Evolutionary conservation across 169 alveolate species (phyloP).

Genomic region (Eimeria maxima): DNA sequence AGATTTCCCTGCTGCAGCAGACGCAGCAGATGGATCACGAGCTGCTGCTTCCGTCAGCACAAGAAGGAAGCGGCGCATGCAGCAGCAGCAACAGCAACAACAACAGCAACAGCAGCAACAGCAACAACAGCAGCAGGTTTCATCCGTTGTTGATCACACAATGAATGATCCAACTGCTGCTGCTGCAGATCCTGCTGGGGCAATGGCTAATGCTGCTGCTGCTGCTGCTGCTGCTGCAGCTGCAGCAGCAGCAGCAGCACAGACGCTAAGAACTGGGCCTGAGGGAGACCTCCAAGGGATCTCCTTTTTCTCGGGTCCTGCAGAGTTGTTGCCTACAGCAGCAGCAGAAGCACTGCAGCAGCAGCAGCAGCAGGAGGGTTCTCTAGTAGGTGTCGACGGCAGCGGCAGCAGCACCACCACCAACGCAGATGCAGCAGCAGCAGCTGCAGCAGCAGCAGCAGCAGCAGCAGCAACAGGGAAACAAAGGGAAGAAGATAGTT

Average conservation of each 20-base stretch:
- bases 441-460: too few species aligned
- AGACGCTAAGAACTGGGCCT: background rate
- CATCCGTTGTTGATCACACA: too few species aligned
- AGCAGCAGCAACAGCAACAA: too few species aligned
- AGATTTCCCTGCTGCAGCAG: conserved; percentile 16
- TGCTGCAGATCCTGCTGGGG: background rate
- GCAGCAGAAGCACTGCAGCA: conserved; percentile 15
- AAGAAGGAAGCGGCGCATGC: background rate
- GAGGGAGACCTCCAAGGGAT: background rate
- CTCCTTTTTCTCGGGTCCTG: background rate
- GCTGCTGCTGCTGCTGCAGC: conserved; percentile 30
- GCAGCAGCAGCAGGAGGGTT: too few species aligned
- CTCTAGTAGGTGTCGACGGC: too few species aligned
- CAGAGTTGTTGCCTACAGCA: conserved; percentile 51
- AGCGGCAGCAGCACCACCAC: too few species aligned
- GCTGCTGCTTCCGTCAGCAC: background rate
- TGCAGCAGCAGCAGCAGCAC: conserved; percentile 6
- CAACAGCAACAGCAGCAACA: too few species aligned
- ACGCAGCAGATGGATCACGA: background rate
- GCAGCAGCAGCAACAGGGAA: conserved; percentile 8
- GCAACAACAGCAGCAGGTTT: too few species aligned
- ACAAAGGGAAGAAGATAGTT: conserved; percentile 16
- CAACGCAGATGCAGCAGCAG: background rate
- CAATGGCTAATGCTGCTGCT: background rate
- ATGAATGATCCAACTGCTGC: too few species aligned